Percentiles rank a stretch among this genome's conserved stretches.
phyloP scores from a whole-genome alignment of 371 early-diverging fungal species.

The Mortierella sp. region DNA sequence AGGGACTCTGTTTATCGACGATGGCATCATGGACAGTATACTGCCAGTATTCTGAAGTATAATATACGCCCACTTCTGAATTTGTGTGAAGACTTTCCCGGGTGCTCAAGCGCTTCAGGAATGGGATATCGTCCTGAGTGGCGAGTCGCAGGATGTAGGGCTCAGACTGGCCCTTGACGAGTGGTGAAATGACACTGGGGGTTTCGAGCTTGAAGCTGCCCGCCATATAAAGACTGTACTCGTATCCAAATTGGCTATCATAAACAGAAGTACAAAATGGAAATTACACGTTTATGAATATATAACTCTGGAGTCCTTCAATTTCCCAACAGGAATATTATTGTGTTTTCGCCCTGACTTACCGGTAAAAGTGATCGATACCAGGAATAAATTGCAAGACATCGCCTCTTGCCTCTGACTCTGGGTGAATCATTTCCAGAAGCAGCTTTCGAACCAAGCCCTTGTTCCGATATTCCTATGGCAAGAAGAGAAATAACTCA shows the following conservation, averaged over 20 bases:
- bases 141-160: slow-evolving; percentile 30
- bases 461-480: slow-evolving; percentile 32
- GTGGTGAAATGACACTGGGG: slow-evolving; percentile 19
- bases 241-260: slow-evolving; percentile 47
- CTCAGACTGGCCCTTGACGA: slow-evolving; percentile 23
- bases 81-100: slow-evolving; percentile 6
- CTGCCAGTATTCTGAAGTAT: slow-evolving; percentile 34
- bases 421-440: slow-evolving; percentile 43
- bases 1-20: slow-evolving; percentile 8
- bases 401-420: slow-evolving; percentile 38
- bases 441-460: slow-evolving; percentile 31
- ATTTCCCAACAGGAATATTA: too few relatives aligned
- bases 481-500: background rate
- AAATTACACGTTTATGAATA: background rate
- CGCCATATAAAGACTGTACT: slow-evolving; percentile 10
- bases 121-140: slow-evolving; percentile 22
- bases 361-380: slow-evolving; percentile 42
- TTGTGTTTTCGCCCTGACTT: background rate
- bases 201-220: slow-evolving; percentile 3
- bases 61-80: slow-evolving; percentile 2
- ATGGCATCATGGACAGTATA: slow-evolving; percentile 23
- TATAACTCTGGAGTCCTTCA: too few relatives aligned
- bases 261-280: background rate
- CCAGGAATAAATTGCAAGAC: slow-evolving; percentile 42
- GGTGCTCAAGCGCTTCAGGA: slow-evolving; percentile 15